Percentiles rank a stretch among this genome's conserved stretches.
Conservation (phyloP, 2,329 filamentous ascomycete species). For the Rosellinia necatrix region DNA sequence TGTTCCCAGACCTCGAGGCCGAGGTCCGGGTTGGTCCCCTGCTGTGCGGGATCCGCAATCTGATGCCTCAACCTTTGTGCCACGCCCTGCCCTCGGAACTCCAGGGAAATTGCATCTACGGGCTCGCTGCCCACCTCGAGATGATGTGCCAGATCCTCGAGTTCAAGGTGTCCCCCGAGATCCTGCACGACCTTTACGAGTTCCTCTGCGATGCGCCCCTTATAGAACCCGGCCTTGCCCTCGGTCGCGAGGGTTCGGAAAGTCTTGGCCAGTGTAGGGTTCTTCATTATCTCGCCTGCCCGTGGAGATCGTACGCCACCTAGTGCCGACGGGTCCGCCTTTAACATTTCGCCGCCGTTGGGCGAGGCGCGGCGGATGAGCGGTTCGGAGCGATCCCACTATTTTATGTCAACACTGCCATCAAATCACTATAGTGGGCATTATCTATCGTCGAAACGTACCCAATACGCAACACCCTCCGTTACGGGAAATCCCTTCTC, state of each 20-base stretch:
- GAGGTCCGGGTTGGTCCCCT: slow-evolving; percentile 44
- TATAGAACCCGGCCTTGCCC: slow-evolving; percentile 91
- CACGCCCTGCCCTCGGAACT: slow-evolving; percentile 69
- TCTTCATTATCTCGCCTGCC: slow-evolving; percentile 87
- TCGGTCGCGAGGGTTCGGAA: slow-evolving; percentile 78
- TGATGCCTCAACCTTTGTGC: slow-evolving; percentile 32
- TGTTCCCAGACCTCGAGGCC: slow-evolving; percentile 93
- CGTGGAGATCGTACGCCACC: slow-evolving; percentile 75
- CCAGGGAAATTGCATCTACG: slow-evolving; percentile 83
- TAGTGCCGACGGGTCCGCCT: slow-evolving; percentile 68
- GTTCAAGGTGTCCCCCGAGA: slow-evolving; percentile 75
- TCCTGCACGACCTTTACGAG: slow-evolving; percentile 78
- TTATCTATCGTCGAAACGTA: slow-evolving; percentile 51
- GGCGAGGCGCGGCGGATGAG: slow-evolving; percentile 74
- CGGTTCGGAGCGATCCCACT: slow-evolving; percentile 75
- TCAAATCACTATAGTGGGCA: too few species aligned
- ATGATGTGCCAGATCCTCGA: slow-evolving; percentile 82
- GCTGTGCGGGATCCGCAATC: slow-evolving; percentile 40
- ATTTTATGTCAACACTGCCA: not conserved
- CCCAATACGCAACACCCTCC: slow-evolving; percentile 71
- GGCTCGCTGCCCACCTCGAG: slow-evolving; percentile 70
- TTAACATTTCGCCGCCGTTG: slow-evolving; percentile 86
- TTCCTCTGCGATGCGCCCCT: slow-evolving; percentile 79
- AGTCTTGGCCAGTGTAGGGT: slow-evolving; percentile 78
- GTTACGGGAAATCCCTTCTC: slow-evolving; percentile 91